Percentiles rank a stretch among this genome's conserved stretches.
Evolutionary conservation across 2,329 filamentous ascomycete species (phyloP).

Genomic region (Pestalotiopsis fici): DNA sequence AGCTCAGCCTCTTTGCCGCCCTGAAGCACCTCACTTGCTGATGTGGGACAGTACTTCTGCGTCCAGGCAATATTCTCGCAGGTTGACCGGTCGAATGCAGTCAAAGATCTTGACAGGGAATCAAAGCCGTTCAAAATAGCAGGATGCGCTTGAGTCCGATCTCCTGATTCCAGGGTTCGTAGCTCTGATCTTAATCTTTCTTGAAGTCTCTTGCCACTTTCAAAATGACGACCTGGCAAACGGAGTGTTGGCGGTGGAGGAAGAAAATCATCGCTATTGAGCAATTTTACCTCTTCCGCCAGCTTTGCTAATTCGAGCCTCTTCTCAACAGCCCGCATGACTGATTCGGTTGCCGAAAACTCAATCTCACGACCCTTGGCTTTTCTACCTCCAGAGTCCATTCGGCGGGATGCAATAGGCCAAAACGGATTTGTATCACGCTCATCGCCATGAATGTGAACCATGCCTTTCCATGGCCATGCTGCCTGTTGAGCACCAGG

Average conservation of each 20-base stretch:
- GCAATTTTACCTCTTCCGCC: constrained; percentile 31
- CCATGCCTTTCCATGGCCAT: constrained; percentile 70
- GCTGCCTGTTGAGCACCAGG: constrained; percentile 66
- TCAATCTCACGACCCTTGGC: constrained; percentile 49
- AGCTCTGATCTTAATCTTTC: constrained; percentile 48
- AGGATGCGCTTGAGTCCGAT: constrained; percentile 47
- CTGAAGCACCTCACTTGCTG: constrained; percentile 75
- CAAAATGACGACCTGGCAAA: constrained; percentile 56
- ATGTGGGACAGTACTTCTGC: constrained; percentile 80
- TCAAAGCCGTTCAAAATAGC: constrained; percentile 61
- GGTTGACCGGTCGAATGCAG: constrained; percentile 76
- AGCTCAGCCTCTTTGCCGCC: constrained; percentile 67
- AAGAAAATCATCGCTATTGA: constrained; percentile 40
- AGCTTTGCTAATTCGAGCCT: constrained; percentile 41
- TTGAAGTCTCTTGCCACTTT: constrained; percentile 58
- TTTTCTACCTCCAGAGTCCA: constrained; percentile 37
- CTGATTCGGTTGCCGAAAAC: constrained; percentile 41
- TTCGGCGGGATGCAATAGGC: not conserved
- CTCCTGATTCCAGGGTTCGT: constrained; percentile 25
- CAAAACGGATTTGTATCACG: not conserved
- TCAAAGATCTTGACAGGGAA: constrained; percentile 62
- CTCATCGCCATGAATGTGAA: constrained; percentile 60
- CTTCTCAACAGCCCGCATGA: constrained; percentile 35
- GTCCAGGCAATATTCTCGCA: constrained; percentile 77
- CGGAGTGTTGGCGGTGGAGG: constrained; percentile 51